phyloP scores from a whole-genome alignment of 1,284 basidiomycete genomes.

The Ustilago esculenta region DNA sequence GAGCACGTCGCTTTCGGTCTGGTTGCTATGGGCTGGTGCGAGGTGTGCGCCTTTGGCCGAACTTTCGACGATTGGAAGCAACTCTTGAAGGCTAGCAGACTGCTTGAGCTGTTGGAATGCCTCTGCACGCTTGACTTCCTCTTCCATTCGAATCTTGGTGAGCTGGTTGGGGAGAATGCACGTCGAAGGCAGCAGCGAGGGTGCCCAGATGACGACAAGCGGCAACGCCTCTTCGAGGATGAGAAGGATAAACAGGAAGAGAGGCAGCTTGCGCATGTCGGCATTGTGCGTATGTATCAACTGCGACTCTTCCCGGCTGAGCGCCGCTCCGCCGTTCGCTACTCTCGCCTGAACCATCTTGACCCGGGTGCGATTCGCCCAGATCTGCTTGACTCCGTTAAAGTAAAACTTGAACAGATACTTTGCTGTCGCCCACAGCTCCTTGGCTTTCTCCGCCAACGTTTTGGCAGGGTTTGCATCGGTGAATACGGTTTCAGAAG shows the following conservation, averaged over 20 bases:
- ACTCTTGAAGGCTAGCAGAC: slow-evolving; percentile 19
- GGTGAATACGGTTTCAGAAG: slow-evolving; percentile 4
- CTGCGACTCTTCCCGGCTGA: slow-evolving; percentile 51
- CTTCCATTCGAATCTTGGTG: slow-evolving; percentile 63
- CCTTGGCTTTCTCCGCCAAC: slow-evolving; percentile 35
- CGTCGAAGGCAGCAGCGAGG: slow-evolving; percentile 83
- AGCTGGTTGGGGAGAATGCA: slow-evolving; percentile 85
- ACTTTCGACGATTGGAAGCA: slow-evolving; percentile 25
- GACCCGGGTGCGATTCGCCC: slow-evolving; percentile 55
- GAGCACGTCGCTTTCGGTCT: slow-evolving; percentile 9
- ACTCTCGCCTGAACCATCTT: slow-evolving; percentile 38
- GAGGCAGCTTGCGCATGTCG: slow-evolving; percentile 74
- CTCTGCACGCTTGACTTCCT: slow-evolving; percentile 52
- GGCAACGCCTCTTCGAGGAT: slow-evolving; percentile 84
- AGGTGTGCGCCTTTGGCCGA: not conserved
- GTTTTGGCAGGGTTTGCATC: slow-evolving; percentile 24
- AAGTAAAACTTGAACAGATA: slow-evolving; percentile 65
- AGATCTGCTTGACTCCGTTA: slow-evolving; percentile 65
- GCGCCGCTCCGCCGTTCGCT: slow-evolving; percentile 21
- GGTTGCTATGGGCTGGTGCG: slow-evolving; percentile 2
- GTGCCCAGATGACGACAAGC: slow-evolving; percentile 84
- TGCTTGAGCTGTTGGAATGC: slow-evolving; percentile 31
- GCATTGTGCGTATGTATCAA: slow-evolving; percentile 53
- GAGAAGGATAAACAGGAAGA: slow-evolving; percentile 80
- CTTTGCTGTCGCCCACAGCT: slow-evolving; percentile 59